These are phyloP conservation scores for Phytophthora kernoviae DNA, from an alignment of 352 stramenopile genomes.

Conservation along the genomic window DNA sequence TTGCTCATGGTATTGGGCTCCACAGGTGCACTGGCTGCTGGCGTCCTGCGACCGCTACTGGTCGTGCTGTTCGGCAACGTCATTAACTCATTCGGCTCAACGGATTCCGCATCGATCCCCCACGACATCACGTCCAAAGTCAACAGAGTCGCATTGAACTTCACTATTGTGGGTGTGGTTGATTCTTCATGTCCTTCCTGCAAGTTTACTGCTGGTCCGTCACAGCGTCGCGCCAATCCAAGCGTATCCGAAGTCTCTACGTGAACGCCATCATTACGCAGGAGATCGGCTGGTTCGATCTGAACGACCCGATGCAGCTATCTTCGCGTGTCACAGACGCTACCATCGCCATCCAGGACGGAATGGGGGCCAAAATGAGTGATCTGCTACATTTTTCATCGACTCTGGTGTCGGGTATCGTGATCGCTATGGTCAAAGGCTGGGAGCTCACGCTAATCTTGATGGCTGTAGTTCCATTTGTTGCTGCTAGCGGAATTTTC, in stretches of 20 bases:
- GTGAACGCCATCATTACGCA: slow-evolving; percentile 43
- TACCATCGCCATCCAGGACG: slow-evolving; percentile 47
- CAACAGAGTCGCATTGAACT: slow-evolving; percentile 37
- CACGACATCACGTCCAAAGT: slow-evolving; percentile 17
- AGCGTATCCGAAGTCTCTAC: slow-evolving; percentile 46
- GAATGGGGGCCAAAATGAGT: slow-evolving; percentile 48
- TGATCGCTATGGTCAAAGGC: slow-evolving; percentile 49
- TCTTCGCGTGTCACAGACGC: slow-evolving; percentile 41
- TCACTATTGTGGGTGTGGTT: slow-evolving; percentile 33
- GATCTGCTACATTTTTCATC: slow-evolving; percentile 41
- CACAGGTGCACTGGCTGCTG: slow-evolving; percentile 10
- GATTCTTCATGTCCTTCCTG: slow-evolving; percentile 38
- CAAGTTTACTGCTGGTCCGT: slow-evolving; percentile 62
- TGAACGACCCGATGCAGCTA: slow-evolving; percentile 52
- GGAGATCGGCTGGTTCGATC: slow-evolving; percentile 61
- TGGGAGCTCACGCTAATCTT: slow-evolving; percentile 66
- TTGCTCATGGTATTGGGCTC: slow-evolving; percentile 22
- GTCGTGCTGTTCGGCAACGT: slow-evolving; percentile 30
- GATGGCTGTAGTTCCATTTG: slow-evolving; percentile 48
- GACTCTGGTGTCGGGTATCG: slow-evolving; percentile 44
- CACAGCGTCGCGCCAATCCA: slow-evolving; percentile 50
- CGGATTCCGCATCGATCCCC: background rate
- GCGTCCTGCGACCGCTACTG: slow-evolving; percentile 23
- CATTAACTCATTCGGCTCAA: slow-evolving; percentile 24
- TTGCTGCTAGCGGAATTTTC: slow-evolving; percentile 28